These are phyloP conservation scores for Leccinellum luteum DNA, from an alignment of 768 basidiomycete species.

Conservation along the genomic window DNA sequence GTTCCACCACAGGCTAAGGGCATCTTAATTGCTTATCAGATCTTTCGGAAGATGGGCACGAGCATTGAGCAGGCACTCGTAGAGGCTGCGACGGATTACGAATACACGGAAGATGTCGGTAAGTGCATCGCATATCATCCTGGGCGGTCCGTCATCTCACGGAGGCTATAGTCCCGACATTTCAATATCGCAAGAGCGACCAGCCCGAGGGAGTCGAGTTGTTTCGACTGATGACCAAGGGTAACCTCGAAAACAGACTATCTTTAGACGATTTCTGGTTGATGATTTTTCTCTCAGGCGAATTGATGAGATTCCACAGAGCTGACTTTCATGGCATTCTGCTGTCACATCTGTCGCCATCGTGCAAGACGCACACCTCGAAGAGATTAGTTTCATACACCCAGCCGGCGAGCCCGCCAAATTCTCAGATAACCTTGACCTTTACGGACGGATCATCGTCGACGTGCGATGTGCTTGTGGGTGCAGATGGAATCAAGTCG, in stretches of 20 bases:
- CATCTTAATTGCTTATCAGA: not conserved
- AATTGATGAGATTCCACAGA: conserved; percentile 57
- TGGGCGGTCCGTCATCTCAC: not conserved
- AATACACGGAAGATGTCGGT: conserved; percentile 24
- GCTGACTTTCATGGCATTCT: conserved; percentile 66
- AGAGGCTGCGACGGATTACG: conserved; percentile 17
- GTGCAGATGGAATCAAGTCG: conserved; percentile 67
- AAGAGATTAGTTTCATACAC: conserved; percentile 61
- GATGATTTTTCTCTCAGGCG: conserved; percentile 35
- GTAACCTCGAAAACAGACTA: conserved; percentile 29
- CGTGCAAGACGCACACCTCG: conserved; percentile 46
- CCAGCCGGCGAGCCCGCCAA: conserved; percentile 37
- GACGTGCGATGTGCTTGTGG: conserved; percentile 63
- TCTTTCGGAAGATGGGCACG: conserved; percentile 21
- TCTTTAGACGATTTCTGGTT: not conserved
- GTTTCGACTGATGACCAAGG: conserved; percentile 55
- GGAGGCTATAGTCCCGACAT: conserved; percentile 42
- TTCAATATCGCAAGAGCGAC: conserved; percentile 62
- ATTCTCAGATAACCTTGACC: conserved; percentile 39
- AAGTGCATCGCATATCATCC: not conserved
- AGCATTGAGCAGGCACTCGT: conserved; percentile 17
- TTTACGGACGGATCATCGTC: conserved; percentile 63
- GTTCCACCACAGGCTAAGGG: not conserved
- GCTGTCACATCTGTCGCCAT: conserved; percentile 45
- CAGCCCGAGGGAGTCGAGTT: conserved; percentile 50